A percentile compares a stretch with the other conserved stretches of the same genome.
Evolutionary conservation across 805 yeast species (phyloP).

Genomic region (Lipomyces sp.): DNA sequence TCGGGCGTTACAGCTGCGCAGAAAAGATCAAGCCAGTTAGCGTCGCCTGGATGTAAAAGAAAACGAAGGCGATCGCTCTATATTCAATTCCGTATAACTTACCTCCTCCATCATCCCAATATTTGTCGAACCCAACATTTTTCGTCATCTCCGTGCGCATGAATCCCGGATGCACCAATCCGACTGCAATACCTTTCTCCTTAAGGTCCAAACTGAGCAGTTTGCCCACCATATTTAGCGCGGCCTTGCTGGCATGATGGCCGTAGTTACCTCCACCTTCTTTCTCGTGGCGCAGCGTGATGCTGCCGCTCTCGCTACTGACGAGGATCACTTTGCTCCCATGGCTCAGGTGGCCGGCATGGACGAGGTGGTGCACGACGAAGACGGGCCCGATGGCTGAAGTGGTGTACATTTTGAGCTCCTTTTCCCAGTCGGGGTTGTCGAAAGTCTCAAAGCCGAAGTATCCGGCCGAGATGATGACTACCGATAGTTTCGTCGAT

Average conservation of each 20-base stretch:
- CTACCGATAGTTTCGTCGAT: neutral
- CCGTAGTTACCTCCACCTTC: neutral
- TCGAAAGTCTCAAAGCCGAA: neutral
- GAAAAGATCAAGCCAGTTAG: neutral
- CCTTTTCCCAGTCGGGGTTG: neutral
- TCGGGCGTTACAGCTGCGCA: constrained; percentile 1
- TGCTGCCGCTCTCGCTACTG: neutral
- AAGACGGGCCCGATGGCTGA: neutral
- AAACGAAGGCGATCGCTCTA: neutral
- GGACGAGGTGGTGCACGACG: neutral
- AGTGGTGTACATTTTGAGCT: constrained; percentile 3
- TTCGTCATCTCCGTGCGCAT: neutral
- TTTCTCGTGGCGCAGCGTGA: neutral
- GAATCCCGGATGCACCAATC: neutral
- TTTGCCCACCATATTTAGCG: neutral
- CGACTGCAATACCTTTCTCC: neutral
- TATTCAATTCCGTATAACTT: neutral
- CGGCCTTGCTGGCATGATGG: constrained; percentile 1
- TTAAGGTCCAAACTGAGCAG: neutral
- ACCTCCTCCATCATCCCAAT: neutral
- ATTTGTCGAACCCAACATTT: neutral
- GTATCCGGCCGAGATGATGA: neutral
- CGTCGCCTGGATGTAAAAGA: too few relatives aligned
- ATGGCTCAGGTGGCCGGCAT: neutral
- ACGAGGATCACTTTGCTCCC: neutral